Base-by-base conservation (phyloP, 192 early-diverging fungal species). In the Gorgonomyces haynaldii region DNA sequence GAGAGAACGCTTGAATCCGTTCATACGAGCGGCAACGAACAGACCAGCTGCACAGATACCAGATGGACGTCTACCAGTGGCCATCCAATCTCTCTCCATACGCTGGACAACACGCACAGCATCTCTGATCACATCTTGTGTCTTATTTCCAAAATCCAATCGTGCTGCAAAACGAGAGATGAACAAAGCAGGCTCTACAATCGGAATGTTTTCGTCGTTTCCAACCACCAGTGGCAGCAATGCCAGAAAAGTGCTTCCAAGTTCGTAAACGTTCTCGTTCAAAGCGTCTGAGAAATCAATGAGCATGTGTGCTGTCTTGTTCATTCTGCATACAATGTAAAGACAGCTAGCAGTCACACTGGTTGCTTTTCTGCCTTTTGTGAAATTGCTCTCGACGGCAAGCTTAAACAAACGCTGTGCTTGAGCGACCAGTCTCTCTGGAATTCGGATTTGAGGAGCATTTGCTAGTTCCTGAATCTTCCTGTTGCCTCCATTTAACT, bases 31-130 rank as follows among this genome's bases (percentile, higher is more conserved):
- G 1, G 91, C 84, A 53, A 98, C 83, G 15, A 87, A 71, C 24
- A 98, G 56, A 49, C 85, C 82, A 2, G 89, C 91, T 5, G 89
- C 94, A 66, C 94, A 98, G 21, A 98, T 89, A 37, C 94, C 94
- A 9, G 89, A 76, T 3, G 91, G 91, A 2, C 88, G 76, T 42
- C 94, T 74, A 30, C 94, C 94, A 0, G 74, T 81, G 44, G 77
- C 64, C 43, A 96, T 86, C 90, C 90, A 98, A 66, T 96, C 91
- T 16, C 91, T 76, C 45, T 89, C 82, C 89, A 98, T 90, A 25
- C 94, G 67, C 44, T 81, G 74, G 0, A 86, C 87, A 21, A 98
- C 58, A 0, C 85, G 81, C 5, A 80, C 61, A 1, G 91, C 91
- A 50, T 92, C 87, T 28, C 67, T 52, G 19, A 77, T 76, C 3